Evolutionary conservation across 164 flowering plant species (phyloP), one percentile per base, ranked within the genome.

Genomic region (Sedum album): DNA sequence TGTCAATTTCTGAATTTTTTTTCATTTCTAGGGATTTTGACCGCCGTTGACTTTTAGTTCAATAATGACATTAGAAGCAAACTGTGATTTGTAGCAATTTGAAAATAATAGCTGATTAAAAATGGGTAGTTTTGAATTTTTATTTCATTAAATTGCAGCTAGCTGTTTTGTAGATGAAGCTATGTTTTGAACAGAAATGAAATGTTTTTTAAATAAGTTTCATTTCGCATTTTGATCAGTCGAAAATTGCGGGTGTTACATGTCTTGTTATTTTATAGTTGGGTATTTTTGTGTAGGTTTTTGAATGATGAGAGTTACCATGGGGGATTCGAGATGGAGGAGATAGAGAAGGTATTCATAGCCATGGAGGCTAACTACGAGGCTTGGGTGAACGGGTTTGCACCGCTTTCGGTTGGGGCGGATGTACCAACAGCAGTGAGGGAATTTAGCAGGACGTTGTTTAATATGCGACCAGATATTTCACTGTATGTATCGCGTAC

Each of bases 401-500:
- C 99, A 21, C 99, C 98, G 14, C 62, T 90, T 44, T 87, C 96
- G 0, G 97, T 95, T 6, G 99, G 99, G 6, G 99, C 96, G 4
- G 99, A 94, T 62, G 97, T 91, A 10, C 99, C 99, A 31, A 78
- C 78, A 15, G 99, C 91, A 6, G 99, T 94, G 7, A 73, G 88
- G 1, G 99, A 94, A 72, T 94, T 91, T 80, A 91, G 91, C 79
- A 81, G 96, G 74, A 94, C 99, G 6, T 76, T 94, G 6, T 94
- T 94, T 86, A 94, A 90, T 72, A 91, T 94, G 97, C 75, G 99
- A 71, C 97, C 97, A 0, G 99, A 92, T 68, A 95, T 95, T 31
- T 70, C 97, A 0, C 76, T 92, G 1, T 95, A 82, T 71, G 96
- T 88, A 1, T 86, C 83, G 18, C 73, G 82, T 20, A 75, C 86